Conservation (phyloP, 1,139 yeast species). For the Kodamaea derodonti region DNA sequence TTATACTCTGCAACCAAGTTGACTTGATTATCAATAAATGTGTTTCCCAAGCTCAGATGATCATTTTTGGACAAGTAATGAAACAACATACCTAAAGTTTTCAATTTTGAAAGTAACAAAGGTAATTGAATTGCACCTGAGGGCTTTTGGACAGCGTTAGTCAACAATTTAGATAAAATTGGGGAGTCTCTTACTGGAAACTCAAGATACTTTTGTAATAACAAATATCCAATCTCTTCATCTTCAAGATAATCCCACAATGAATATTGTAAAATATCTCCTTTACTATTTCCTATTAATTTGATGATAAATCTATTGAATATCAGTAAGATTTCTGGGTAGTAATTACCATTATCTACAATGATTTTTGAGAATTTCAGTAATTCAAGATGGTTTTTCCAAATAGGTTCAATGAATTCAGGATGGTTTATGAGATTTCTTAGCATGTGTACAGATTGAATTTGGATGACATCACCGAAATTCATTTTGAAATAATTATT, state of each 20-base stretch:
- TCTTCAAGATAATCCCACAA: conserved; percentile 18
- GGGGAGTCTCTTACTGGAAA: conserved; percentile 1
- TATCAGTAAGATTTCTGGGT: conserved; percentile 29
- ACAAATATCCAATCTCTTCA: conserved; percentile 13
- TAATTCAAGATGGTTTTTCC: conserved; percentile 12
- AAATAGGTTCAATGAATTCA: conserved; percentile 13
- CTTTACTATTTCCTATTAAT: conserved; percentile 15
- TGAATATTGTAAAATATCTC: conserved; percentile 11
- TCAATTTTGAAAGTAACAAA: conserved; percentile 23
- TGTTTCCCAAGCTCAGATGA: neutral
- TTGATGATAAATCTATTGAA: conserved; percentile 31
- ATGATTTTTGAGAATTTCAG: conserved; percentile 24
- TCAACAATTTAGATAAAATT: neutral
- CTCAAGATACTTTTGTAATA: conserved; percentile 14
- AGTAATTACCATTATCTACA: conserved; percentile 34
- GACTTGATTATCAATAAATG: conserved; percentile 2
- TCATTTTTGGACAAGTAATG: conserved; percentile 7
- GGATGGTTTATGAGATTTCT: conserved; percentile 22
- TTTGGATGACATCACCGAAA: conserved; percentile 36
- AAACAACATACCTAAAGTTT: conserved; percentile 26
- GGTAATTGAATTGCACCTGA: conserved; percentile 7
- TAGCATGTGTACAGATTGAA: conserved; percentile 37
- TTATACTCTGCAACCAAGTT: neutral
- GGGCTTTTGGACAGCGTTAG: conserved; percentile 5
- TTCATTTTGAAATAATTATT: conserved; percentile 17